Conservation (phyloP, 2,329 filamentous ascomycete species). For the Fusarium sp. region DNA sequence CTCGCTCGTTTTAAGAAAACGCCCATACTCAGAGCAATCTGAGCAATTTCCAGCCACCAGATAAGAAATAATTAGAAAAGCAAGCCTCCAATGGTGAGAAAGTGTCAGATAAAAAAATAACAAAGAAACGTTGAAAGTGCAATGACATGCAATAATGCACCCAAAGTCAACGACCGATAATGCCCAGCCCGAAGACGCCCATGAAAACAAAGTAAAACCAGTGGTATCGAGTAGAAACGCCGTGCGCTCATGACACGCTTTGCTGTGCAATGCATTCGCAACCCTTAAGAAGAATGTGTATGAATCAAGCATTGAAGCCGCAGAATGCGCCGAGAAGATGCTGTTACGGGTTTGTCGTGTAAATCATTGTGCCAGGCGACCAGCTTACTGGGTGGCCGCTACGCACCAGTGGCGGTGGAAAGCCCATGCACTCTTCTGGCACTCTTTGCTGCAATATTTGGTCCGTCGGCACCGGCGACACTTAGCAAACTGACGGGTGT, state of each 20-base stretch:
- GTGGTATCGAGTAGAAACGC: constrained; percentile 64
- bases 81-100: constrained; percentile 35
- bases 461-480: constrained; percentile 95
- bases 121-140: constrained; percentile 38
- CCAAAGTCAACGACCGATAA: constrained; percentile 46
- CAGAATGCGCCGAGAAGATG: constrained; percentile 48
- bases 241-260: constrained; percentile 59
- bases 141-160: constrained; percentile 46
- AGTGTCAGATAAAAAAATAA: constrained; percentile 32
- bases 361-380: constrained; percentile 28
- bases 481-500: constrained; percentile 96
- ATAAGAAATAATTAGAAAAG: constrained; percentile 46
- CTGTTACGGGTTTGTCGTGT: constrained; percentile 41
- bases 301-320: constrained; percentile 51
- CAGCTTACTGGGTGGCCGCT: constrained; percentile 71
- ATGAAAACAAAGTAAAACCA: constrained; percentile 52
- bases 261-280: constrained; percentile 60
- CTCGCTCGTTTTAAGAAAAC: constrained; percentile 20
- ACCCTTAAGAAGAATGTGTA: constrained; percentile 51
- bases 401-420: constrained; percentile 99
- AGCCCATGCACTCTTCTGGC: constrained; percentile 98
- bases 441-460: constrained; percentile 99
- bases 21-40: constrained; percentile 9
- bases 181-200: constrained; percentile 49
- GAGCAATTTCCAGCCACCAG: constrained; percentile 21